Evolutionary conservation across 2,329 filamentous ascomycete genomes (phyloP), one percentile per base, ranked within the genome.

Genomic region (Shiraia sp.): DNA sequence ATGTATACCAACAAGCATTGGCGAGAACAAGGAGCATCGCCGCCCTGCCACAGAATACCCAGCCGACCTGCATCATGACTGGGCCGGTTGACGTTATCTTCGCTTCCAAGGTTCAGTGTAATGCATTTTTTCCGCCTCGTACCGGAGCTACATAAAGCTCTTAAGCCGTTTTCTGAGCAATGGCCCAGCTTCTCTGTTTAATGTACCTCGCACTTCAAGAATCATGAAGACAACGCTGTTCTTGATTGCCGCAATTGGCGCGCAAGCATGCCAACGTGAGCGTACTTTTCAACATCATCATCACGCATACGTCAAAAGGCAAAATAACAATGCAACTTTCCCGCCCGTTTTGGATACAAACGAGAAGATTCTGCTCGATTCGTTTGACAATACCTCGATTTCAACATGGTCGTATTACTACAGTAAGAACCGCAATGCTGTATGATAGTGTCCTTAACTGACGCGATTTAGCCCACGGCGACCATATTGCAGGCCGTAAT

Each of bases 381-480:
- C 69, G 2, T 72, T 73, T 40, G 69, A 72, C 43, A 66, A 68
- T 40, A 64, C 60, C 8, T 68, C 67, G 6, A 72, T 73, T 31
- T 56, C 61, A 16, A 54, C 58, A 40, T 70, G 64, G 63, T 65
- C 63, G 3, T 68, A 69, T 46, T 69, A 71, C 40, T 71, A 71
- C 42, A 69, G 51, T 65, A 50, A 29, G 60, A 38, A 7, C n/a
- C 14, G 19, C 10, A 7, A 19, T 5, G 28, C 17, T 10, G 24
- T 14, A 16, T 16, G 9, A 10, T 16, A 12, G 4, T 13, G 15
- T 19, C n/a, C 8, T 33, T 25, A 22, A 22, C 51, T 61, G 46
- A 61, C 36, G 8, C 3, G 3, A 7, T 13, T 10, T 16, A 50
- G 64, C 63, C 10, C 67, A 72, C 46, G 61, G 64, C 36, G 56